Base-by-base conservation (phyloP, 2,329 filamentous ascomycete species). In the Stagonosporopsis rhizophila region DNA sequence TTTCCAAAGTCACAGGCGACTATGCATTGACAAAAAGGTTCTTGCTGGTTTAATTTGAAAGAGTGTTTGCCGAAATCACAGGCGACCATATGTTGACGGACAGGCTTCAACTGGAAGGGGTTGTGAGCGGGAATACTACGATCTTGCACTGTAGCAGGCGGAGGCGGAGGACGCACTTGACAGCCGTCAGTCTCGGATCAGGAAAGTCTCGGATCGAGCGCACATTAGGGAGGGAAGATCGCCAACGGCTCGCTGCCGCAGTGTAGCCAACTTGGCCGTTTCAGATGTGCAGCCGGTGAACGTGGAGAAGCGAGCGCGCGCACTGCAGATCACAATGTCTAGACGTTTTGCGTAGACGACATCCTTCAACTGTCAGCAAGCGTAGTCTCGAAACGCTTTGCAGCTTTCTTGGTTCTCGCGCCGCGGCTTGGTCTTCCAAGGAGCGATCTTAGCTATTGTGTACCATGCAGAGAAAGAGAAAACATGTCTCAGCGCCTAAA, bases 221-320 rank as follows among this genome's bases (percentile, higher is more conserved):
- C n/a, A 34, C 27, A 14, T 35, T 23, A 39, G 39, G 45, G 11
- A 34, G 20, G 20, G 25, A 49, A 40, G 45, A 55, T 55, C 52
- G 41, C 14, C 52, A 44, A 40, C 46, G 41, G 45, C 40, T 50
- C 27, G 44, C 37, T 44, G 25, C 44, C 41, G 50, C 41, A 30
- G 17, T 23, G 25, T 9, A 37, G 28, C 35, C 19, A 19, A 28
- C 17, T 15, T 23, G 15, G 19, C 8, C n/a, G 47, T 56, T 56
- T 56, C 47, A 47, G 22, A 27, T 40, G 17, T 32, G 41, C 47
- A 44, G 47, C 23, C 30, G 53, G 53, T 52, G 37, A 44, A 47
- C 42, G 30, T 56, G 53, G 47, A 47, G 53, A 51, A 52, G 44
- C 25, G 38, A 47, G 44, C 25, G 44, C 47, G 32, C 38, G 52